Evolutionary conservation across 192 early-diverging fungal species (phyloP), one percentile per base, ranked within the genome.

Genomic region (Coemansia sp.): DNA sequence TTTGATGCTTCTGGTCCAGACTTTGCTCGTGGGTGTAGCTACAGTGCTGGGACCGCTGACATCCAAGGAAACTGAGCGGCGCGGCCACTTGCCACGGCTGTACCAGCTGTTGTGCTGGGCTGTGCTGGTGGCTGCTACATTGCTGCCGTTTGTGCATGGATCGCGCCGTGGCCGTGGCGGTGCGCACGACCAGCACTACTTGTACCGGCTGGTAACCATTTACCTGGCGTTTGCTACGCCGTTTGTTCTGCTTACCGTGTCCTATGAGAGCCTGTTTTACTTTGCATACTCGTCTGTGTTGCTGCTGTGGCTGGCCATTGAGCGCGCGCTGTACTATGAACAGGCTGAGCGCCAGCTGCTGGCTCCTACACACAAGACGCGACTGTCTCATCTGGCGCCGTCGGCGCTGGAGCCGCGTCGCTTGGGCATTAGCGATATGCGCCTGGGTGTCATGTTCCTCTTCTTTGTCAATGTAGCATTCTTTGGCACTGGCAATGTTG

Each of bases 401-500:
- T 55, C 55, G 12, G 57, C 47, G 5, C 17, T 38, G 40, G 5
- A 56, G 65, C 2, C 82, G 85, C 21, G 55, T 2, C 64, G 66
- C 7, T 68, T 89, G 26, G 64, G 71, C 8, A 67, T 87, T 21
- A 71, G 67, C 70, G 88, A 91, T 70, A 66, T 79, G 55, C 82
- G 88, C 22, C 84, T 83, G 0, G 82, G 84, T 2, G 71, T 93
- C 25, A 85, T 90, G 58, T 96, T 96, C 74, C 74, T 96, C 31
- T 89, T 95, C 66, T 92, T 96, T 64, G 89, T 95, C 78, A 92
- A 93, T 65, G 88, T 94, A 0, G 94, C 88, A 8, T 98, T 98
- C 78, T 98, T 98, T 85, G 96, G 96, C 17, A 96, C 96, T 0
- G 94, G 94, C 59, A 98, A 96, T 68, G 89, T 98, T 9, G 96